Conservation (phyloP, 352 stramenopile species). For the Stramenopiles sp. region DNA sequence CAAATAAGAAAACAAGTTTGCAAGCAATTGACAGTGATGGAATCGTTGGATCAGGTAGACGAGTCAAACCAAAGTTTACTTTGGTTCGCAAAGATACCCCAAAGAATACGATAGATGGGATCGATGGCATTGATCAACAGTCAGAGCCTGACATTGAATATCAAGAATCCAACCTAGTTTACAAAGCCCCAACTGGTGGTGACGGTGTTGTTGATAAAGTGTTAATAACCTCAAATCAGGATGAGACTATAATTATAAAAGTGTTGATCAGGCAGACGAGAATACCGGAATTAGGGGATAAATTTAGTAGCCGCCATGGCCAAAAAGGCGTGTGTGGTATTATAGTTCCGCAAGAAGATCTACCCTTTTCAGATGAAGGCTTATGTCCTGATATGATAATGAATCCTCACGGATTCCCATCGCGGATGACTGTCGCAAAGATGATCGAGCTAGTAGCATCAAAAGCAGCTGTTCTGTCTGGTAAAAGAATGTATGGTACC, state of each 20-base stretch:
- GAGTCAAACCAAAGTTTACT: conserved; percentile 65
- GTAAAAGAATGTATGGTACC: conserved; percentile 89
- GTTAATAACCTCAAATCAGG: background rate
- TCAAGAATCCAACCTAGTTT: background rate
- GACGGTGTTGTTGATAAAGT: conserved; percentile 10
- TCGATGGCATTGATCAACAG: background rate
- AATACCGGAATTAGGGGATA: conserved; percentile 95
- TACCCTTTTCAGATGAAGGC: conserved; percentile 96
- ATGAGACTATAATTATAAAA: conserved; percentile 54
- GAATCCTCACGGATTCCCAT: conserved; percentile 99
- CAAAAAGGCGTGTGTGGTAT: conserved; percentile 98
- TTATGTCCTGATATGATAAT: conserved; percentile 98
- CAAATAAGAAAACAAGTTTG: conserved; percentile 57
- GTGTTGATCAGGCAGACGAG: conserved; percentile 83
- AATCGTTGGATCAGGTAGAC: conserved; percentile 59
- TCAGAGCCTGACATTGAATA: conserved; percentile 10
- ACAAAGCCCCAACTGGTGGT: background rate
- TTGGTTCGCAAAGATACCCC: conserved; percentile 98
- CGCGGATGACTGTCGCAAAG: conserved; percentile 95
- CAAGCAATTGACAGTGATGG: conserved; percentile 85
- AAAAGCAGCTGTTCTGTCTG: conserved; percentile 87
- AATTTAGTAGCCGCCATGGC: conserved; percentile 95
- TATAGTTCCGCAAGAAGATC: conserved; percentile 81
- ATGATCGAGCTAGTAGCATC: conserved; percentile 97
- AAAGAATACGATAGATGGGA: conserved; percentile 58